phyloP scores from a whole-genome alignment of 495 filamentous ascomycete species.

The Neurospora sublineolata region DNA sequence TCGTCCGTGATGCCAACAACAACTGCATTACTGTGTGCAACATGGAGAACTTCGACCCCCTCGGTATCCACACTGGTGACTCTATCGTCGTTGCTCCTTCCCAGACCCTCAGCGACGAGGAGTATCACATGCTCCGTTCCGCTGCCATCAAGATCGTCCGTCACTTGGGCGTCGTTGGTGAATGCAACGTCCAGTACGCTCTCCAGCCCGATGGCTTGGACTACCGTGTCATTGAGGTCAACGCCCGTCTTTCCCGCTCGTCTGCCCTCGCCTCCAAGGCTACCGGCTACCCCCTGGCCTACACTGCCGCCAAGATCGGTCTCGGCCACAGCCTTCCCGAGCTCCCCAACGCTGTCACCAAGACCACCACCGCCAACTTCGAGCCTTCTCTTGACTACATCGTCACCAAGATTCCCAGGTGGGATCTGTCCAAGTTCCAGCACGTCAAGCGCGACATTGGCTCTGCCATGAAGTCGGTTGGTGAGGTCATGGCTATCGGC shows the following conservation, averaged over 20 bases:
- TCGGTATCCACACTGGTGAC: conserved; percentile 94
- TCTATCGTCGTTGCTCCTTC: conserved; percentile 93
- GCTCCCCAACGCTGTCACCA: conserved; percentile 92
- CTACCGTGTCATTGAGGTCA: conserved; percentile 97
- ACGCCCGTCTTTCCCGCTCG: conserved; percentile 91
- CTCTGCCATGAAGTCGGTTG: conserved; percentile 95
- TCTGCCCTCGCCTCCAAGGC: conserved; percentile 96
- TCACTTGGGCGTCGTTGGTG: conserved; percentile 89
- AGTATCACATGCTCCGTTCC: conserved; percentile 97
- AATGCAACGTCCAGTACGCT: conserved; percentile 98
- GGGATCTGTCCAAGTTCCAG: conserved; percentile 97
- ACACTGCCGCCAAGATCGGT: conserved; percentile 93
- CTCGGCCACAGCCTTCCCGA: conserved; percentile 90
- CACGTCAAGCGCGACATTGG: conserved; percentile 96
- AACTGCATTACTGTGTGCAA: conserved; percentile 99
- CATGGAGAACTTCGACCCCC: conserved; percentile 98
- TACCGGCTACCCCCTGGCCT: conserved; percentile 92
- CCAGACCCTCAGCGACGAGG: conserved; percentile 91
- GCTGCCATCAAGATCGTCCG: conserved; percentile 94
- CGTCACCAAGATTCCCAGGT: conserved; percentile 95
- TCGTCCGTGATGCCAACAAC: conserved; percentile 84
- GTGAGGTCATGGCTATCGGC: conserved; percentile 98
- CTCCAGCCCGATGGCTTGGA: conserved; percentile 89
- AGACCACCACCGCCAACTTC: conserved; percentile 97
- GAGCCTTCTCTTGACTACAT: conserved; percentile 95